Evolutionary conservation across 139 green algal genomes (phyloP).

Genomic region (Diplosphaera chodatii): DNA sequence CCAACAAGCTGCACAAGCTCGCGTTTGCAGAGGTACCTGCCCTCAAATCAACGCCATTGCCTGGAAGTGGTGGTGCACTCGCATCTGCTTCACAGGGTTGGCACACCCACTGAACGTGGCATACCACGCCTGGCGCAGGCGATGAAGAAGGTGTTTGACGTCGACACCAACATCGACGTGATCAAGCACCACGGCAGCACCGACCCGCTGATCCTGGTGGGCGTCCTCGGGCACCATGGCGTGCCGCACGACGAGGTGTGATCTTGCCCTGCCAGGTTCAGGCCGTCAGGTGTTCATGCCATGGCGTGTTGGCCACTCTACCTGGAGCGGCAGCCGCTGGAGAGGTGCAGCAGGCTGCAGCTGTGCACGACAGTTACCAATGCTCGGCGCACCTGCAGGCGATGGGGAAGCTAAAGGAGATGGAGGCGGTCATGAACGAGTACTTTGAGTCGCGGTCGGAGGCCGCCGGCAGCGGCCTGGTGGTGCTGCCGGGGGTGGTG

Average conservation of each 20-base stretch:
- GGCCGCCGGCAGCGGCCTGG: conserved; percentile 39
- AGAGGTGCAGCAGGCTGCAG: too few species aligned
- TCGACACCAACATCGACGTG: conserved; percentile 57
- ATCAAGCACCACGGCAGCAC: conserved; percentile 63
- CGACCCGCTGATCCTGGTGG: conserved; percentile 47
- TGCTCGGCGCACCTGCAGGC: too few species aligned
- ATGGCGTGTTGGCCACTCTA: too few species aligned
- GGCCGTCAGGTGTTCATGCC: too few species aligned
- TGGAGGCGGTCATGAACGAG: conserved; percentile 44
- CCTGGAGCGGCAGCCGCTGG: too few species aligned
- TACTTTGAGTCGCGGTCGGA: conserved; percentile 25
- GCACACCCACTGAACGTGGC: too few species aligned
- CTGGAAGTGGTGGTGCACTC: too few species aligned
- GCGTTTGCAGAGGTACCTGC: conserved; percentile 39
- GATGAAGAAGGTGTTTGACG: conserved; percentile 28
- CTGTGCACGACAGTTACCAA: too few species aligned
- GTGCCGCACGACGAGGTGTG: conserved; percentile 25
- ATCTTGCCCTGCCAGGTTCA: too few species aligned
- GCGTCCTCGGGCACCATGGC: conserved; percentile 43
- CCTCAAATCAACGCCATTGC: too few species aligned
- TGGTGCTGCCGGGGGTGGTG: conserved; percentile 51
- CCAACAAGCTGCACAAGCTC: conserved; percentile 63
- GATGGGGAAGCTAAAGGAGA: conserved; percentile 25
- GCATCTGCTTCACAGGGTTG: too few species aligned
- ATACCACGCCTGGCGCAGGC: background rate